Evolutionary conservation across 2,329 filamentous ascomycete species (phyloP), one percentile per base, ranked within the genome.

Genomic region (Alternaria arbusti): DNA sequence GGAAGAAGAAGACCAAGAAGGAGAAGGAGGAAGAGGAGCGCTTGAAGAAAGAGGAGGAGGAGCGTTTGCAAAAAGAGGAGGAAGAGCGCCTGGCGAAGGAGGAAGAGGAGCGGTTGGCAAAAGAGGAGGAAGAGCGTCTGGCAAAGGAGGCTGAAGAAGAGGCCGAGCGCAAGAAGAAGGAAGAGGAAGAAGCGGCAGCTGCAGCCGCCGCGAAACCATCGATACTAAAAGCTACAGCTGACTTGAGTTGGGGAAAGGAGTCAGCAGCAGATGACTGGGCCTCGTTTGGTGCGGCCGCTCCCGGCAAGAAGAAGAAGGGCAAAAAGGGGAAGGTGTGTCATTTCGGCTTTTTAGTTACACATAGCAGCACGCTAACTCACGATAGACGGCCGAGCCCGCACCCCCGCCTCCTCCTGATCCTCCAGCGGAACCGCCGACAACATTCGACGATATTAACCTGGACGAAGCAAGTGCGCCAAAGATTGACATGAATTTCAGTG

Each of bases 391-490:
- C 52, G 76, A 77, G 45, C 59, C 73, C 50, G 64, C 64, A 59
- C 69, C 73, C 61, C 74, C 73, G 56, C 76, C 73, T 59, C 71
- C 75, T 66, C 74, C 72, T 57, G 70, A 69, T 59, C 73, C 75
- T 60, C 72, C 77, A 46, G 65, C 65, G 51, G 74, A 46, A 30
- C 57, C 70, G 65, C 78, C 80, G 58, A 81, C 80, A 71, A 81
- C 79, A 56, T 83, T 84, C 66, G 81, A 84, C 69, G 82, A 83
- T 57, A 80, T 84, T 70, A 77, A 79, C 70, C 74, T 84, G 68
- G 77, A 84, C 77, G 80, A 85, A 59, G 72, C 66, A 36, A 67
- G 63, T 49, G 81, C 79, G 55, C 83, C 83, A 22, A 83, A 84
- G 73, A 79, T 85, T 67, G 82, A 84, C 63, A 76, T 85, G 64